Conservation (phyloP, 2,329 filamentous ascomycete genomes). For the Dactylellina sp. region DNA sequence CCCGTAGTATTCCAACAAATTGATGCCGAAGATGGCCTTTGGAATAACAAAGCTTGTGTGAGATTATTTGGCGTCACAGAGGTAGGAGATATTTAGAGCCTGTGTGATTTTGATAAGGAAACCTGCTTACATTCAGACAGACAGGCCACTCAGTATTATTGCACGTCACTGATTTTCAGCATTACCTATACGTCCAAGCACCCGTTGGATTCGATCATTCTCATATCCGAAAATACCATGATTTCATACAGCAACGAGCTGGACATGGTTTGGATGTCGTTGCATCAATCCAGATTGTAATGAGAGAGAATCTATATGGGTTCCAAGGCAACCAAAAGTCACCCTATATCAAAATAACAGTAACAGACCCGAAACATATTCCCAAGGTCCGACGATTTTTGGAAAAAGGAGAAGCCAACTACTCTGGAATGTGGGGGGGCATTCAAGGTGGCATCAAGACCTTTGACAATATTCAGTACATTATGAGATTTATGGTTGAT, state of each 20-base stretch:
- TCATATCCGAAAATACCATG: conserved; percentile 82
- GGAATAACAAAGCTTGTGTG: conserved; percentile 79
- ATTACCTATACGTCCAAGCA: conserved; percentile 94
- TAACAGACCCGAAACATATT: conserved; percentile 88
- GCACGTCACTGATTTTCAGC: conserved; percentile 94
- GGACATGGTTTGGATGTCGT: conserved; percentile 77
- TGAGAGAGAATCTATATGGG: conserved; percentile 90
- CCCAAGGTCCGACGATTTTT: conserved; percentile 79
- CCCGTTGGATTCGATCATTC: conserved; percentile 81
- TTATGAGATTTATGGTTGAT: conserved; percentile 97
- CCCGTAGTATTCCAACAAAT: conserved; percentile 83
- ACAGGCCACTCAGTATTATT: conserved; percentile 89
- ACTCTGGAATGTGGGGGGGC: conserved; percentile 87
- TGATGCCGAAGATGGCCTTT: conserved; percentile 87
- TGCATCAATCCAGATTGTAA: conserved; percentile 81
- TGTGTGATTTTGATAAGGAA: background rate
- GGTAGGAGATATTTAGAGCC: conserved; percentile 64
- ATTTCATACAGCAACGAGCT: conserved; percentile 82
- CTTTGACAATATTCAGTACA: conserved; percentile 95
- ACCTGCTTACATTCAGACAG: conserved; percentile 62
- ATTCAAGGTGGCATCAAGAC: conserved; percentile 80
- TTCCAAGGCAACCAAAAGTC: conserved; percentile 94
- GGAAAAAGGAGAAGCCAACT: conserved; percentile 82
- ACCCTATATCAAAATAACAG: conserved; percentile 92
- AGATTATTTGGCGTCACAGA: conserved; percentile 95